These are phyloP conservation scores for Aphanocladium album DNA, from an alignment of 2,329 filamentous ascomycete species.

Conservation along the genomic window DNA sequence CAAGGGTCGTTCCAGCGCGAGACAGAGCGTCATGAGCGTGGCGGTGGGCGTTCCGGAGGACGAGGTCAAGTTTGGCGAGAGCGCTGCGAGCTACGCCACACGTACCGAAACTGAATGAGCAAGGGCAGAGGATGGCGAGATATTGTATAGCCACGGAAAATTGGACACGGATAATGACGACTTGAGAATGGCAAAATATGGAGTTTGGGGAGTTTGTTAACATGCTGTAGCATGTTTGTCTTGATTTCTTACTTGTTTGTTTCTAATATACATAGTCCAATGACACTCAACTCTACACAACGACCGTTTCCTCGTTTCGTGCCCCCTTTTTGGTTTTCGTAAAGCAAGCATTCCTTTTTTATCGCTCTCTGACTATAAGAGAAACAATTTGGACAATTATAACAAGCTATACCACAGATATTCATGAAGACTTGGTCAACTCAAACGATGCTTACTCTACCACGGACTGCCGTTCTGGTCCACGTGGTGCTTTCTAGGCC, in stretches of 20 bases:
- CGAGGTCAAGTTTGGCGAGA: conserved; percentile 57
- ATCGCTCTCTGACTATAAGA: too few relatives aligned
- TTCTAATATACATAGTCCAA: background rate
- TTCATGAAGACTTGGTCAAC: too few relatives aligned
- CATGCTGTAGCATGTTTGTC: background rate
- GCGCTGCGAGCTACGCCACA: conserved; percentile 42
- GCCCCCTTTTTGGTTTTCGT: too few relatives aligned
- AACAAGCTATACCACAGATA: too few relatives aligned
- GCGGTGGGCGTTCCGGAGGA: conserved; percentile 55
- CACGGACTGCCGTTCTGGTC: background rate
- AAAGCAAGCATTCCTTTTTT: too few relatives aligned
- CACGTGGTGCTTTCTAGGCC: background rate
- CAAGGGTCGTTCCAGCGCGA: conserved; percentile 38
- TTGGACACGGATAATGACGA: conserved; percentile 1
- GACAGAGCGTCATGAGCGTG: conserved; percentile 41
- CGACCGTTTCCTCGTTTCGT: too few relatives aligned
- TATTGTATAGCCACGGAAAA: background rate
- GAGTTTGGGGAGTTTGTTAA: conserved; percentile 2
- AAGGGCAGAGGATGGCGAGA: background rate
- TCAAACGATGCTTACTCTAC: too few relatives aligned
- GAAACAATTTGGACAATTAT: too few relatives aligned
- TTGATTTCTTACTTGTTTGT: background rate
- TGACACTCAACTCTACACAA: conserved; percentile 1
- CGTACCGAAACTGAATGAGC: conserved; percentile 1
- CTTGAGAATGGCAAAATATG: background rate